These are phyloP conservation scores for Candida chilensis DNA, from an alignment of 805 yeast species.

Conservation along the genomic window DNA sequence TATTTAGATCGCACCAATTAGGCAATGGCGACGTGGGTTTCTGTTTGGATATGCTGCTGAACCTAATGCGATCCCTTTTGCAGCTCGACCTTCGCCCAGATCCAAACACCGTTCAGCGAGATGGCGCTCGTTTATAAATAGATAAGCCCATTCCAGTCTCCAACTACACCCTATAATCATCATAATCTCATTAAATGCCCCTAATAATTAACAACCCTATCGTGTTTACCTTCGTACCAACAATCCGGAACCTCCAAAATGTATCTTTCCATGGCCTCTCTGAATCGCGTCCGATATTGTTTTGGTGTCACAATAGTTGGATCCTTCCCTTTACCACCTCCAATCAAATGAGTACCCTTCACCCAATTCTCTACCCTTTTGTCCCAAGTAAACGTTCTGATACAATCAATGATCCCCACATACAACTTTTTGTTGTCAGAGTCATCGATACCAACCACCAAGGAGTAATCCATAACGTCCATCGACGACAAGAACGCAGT, in stretches of 20 bases:
- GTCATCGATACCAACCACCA: constrained; percentile 85
- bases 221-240: constrained; percentile 29
- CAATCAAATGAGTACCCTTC: constrained; percentile 86
- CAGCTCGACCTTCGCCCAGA: no score
- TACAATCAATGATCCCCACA: constrained; percentile 91
- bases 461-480: constrained; percentile 98
- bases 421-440: constrained; percentile 56
- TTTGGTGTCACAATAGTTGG: constrained; percentile 97
- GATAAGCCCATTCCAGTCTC: no score
- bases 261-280: constrained; percentile 97
- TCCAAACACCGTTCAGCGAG: no score
- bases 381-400: constrained; percentile 97
- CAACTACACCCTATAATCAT: no score
- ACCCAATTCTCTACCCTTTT: constrained; percentile 98
- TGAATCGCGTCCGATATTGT: constrained; percentile 86
- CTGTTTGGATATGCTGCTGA: no score
- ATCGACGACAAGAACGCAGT: constrained; percentile 88
- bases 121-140: no score
- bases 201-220: constrained; percentile 1
- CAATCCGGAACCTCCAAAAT: constrained; percentile 88
- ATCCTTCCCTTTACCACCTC: constrained; percentile 77
- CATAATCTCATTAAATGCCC: no score
- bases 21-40: no score
- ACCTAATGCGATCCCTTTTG: no score
- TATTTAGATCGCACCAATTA: no score